Base-by-base conservation (phyloP, 2,329 filamentous ascomycete genomes). In the Cladophialophora immunda region DNA sequence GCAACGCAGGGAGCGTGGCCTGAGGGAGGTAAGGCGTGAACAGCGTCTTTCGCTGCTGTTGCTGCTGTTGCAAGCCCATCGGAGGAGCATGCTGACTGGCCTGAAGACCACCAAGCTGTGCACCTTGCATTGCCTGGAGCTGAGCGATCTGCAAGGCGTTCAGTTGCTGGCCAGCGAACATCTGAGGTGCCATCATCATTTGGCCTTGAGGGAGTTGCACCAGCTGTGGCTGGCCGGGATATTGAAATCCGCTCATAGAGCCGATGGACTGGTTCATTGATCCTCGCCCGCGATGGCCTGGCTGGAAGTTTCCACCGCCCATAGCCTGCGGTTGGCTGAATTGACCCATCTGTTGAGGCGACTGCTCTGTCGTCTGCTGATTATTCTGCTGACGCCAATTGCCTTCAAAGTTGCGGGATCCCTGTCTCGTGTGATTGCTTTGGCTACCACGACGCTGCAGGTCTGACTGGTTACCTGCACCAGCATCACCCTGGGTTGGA, bases 21-120 rank as follows among this genome's bases (percentile, higher is more conserved):
- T 99, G 95, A 17, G 95, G 94, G 58, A 99, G 87, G 76, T 99
- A 99, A 70, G 95, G 95, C 74, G 95, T 98, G 83, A 99, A 99
- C 25, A 99, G 87, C 1, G 95, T 99, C 86, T 99, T 99, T 77
- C 95, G 90, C 82, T 97, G 94, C 77, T 97, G 93, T 76, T 95
- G 91, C 73, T 94, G 91, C 70, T 90, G 88, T 73, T 90, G 87
- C 72, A 89, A 79, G 55, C 81, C 79, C 84, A 89, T 77, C 47
- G 81, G 88, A 47, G 87, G 87, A 60, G 88, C 89, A 75, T 94
- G 92, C 78, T 96, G 92, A 75, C 89, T 92, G 50, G 85, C 81
- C 71, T 84, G 82, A 58, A 88, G 80, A 76, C 91, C 88, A 75
- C 94, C 86, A 71, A 88, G 87, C 76, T 94, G 92, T 56, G 92